Evolutionary conservation across 2,329 filamentous ascomycete genomes (phyloP), one percentile per base, ranked within the genome.

Genomic region (Ascomycota sp.): DNA sequence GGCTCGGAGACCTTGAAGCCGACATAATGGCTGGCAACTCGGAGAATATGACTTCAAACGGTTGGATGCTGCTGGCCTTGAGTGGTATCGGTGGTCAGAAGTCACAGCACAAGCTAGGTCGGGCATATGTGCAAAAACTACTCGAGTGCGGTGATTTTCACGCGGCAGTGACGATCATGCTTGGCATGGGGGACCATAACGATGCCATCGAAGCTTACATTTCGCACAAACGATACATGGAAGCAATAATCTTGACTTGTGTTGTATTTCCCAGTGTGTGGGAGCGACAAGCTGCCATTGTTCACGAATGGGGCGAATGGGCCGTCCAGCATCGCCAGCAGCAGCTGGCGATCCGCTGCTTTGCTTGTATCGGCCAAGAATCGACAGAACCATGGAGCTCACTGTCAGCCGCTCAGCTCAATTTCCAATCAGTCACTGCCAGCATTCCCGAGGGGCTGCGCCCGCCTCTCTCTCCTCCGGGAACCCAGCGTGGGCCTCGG

Each of bases 191-290:
- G 2, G 86, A 95, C 45, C 64, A 80, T 41, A 86, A 91, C 38
- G 86, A 98, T 48, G 89, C 89, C 1, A 85, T 98, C 35, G 89
- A 98, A 51, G 77, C 94, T 20, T 98, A 98, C 43, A 71, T 93
- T 21, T 93, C 85, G 8, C 82, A 89, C 38, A 82, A 76, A 49
- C 75, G 75, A 43, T 92, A 76, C 48, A 79, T 98, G 75, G 89
- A 98, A 53, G 86, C 89, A 2, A 63, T 95, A 21, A 67, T 98
- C 10, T 63, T 98, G 38, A 79, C 83, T 1, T 91, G 82, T 43
- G 61, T 94, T 9, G 67, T 77, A 19, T 82, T 76, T 42, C 83
- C 86, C 1, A 58, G 65, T 1, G 85, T 94, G 35, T 98, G 89
- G 89, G 78, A 89, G 43, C 70, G 86, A 21, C 83, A 93, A 49